Conservation (phyloP, 2,329 filamentous ascomycete genomes). For the Chrysoporthe austroafricana region DNA sequence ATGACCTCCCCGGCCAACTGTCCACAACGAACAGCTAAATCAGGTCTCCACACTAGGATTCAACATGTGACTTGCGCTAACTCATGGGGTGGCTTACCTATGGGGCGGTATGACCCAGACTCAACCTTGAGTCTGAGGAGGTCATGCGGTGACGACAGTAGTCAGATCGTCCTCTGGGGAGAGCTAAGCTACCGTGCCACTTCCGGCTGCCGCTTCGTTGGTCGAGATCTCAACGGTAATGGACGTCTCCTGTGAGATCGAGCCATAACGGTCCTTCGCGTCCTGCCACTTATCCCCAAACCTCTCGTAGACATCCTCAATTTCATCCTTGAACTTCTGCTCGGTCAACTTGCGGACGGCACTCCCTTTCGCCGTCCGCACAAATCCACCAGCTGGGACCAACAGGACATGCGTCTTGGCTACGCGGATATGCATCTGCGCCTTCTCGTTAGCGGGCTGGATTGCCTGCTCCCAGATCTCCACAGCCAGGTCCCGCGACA, state of each 20-base stretch:
- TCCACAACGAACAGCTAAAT: too few species aligned
- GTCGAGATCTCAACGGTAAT: slow-evolving; percentile 23
- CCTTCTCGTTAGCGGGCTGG: slow-evolving; percentile 30
- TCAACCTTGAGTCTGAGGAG: neutral
- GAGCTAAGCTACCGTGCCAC: neutral
- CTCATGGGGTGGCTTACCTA: too few species aligned
- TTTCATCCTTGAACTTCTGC: slow-evolving; percentile 24
- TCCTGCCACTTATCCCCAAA: slow-evolving; percentile 32
- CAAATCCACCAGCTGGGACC: slow-evolving; percentile 25
- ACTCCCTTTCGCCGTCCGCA: slow-evolving; percentile 32
- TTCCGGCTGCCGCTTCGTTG: neutral
- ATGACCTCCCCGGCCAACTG: too few species aligned
- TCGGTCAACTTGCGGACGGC: slow-evolving; percentile 28
- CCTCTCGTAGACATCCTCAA: slow-evolving; percentile 25
- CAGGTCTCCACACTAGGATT: too few species aligned
- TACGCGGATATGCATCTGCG: slow-evolving; percentile 29
- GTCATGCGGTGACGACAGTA: slow-evolving; percentile 1
- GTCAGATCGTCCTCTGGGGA: neutral
- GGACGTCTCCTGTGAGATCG: slow-evolving; percentile 26
- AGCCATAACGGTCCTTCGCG: slow-evolving; percentile 28
- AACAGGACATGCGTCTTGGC: slow-evolving; percentile 30
- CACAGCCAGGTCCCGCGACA: slow-evolving; percentile 15
- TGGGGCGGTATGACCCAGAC: too few species aligned
- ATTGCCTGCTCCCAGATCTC: slow-evolving; percentile 30
- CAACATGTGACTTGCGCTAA: slow-evolving; percentile 33